Percentiles rank a stretch among this genome's conserved stretches.
phyloP scores from a whole-genome alignment of 108 stramenopile species.

The Cyclotella choctawhatcheeana region DNA sequence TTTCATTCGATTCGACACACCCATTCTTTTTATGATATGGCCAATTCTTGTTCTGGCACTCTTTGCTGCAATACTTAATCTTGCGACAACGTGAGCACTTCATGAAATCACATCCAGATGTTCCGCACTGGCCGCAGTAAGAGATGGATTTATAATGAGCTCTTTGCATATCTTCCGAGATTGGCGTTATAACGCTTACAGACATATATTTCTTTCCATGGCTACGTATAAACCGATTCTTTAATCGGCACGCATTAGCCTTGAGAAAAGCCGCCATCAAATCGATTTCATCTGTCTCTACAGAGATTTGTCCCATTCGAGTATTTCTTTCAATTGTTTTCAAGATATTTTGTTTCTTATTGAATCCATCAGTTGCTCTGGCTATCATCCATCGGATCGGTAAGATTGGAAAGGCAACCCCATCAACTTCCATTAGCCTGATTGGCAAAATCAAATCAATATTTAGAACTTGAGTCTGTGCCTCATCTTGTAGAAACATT shows the following conservation, averaged over 20 bases:
- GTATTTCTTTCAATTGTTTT: slow-evolving; percentile 11
- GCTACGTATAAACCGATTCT: slow-evolving; percentile 5
- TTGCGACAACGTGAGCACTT: slow-evolving; percentile 6
- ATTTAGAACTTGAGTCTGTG: slow-evolving; percentile 7
- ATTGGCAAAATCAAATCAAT: slow-evolving; percentile 15
- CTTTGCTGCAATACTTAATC: background rate
- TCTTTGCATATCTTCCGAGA: slow-evolving; percentile 6
- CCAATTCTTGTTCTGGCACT: slow-evolving; percentile 11
- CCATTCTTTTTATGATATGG: slow-evolving; percentile 7
- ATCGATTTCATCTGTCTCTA: slow-evolving; percentile 6
- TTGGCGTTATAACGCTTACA: slow-evolving; percentile 16
- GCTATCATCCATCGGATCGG: slow-evolving; percentile 1
- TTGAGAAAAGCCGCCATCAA: slow-evolving; percentile 3
- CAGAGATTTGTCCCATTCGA: background rate
- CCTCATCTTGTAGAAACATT: slow-evolving; percentile 16
- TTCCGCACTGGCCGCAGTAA: slow-evolving; percentile 9
- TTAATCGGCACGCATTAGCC: background rate
- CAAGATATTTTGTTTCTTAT: background rate
- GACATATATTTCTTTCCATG: slow-evolving; percentile 6
- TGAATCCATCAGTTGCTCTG: slow-evolving; percentile 4
- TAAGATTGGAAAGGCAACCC: slow-evolving; percentile 10
- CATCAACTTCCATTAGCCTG: slow-evolving; percentile 5
- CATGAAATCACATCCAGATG: slow-evolving; percentile 15
- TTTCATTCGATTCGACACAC: background rate
- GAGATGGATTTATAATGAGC: slow-evolving; percentile 6